A percentile compares a stretch with the other conserved stretches of the same genome.
Evolutionary conservation across 148 eudicot genomes (phyloP).

Genomic region (Arctostaphylos glauca): DNA sequence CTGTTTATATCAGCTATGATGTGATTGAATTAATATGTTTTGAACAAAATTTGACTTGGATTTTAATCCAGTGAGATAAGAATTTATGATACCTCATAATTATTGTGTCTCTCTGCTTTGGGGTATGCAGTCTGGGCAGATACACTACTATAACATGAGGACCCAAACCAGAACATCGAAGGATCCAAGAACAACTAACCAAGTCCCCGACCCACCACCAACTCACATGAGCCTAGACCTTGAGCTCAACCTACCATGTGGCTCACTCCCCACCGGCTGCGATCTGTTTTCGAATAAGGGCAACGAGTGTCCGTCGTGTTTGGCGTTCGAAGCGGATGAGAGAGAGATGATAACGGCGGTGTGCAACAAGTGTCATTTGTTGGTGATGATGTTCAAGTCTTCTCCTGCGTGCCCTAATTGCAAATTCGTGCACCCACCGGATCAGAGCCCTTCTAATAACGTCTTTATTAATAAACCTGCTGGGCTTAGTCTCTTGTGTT

Average conservation of each 20-base stretch:
- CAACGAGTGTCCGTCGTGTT: constrained; percentile 28
- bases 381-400: constrained; percentile 83
- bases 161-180: constrained; percentile 61
- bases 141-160: constrained; percentile 77
- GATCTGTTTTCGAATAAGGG: constrained; percentile 13
- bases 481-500: constrained; percentile 58
- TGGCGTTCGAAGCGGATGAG: constrained; percentile 33
- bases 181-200: constrained; percentile 50
- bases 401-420: constrained; percentile 91
- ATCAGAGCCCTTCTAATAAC: constrained; percentile 39
- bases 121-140: constrained; percentile 55
- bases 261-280: constrained; percentile 26
- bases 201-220: constrained; percentile 38
- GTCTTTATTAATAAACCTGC: constrained; percentile 30
- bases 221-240: constrained; percentile 78
- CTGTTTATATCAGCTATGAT: not conserved
- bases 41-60: no score
- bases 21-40: not conserved
- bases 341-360: constrained; percentile 77
- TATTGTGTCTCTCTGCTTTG: no score
- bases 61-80: no score
- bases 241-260: constrained; percentile 79
- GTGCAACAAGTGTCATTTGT: constrained; percentile 84
- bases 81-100: no score
- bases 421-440: constrained; percentile 78